Evolutionary conservation across 768 basidiomycete genomes (phyloP).

Genomic region (Naematelia aurantialba): DNA sequence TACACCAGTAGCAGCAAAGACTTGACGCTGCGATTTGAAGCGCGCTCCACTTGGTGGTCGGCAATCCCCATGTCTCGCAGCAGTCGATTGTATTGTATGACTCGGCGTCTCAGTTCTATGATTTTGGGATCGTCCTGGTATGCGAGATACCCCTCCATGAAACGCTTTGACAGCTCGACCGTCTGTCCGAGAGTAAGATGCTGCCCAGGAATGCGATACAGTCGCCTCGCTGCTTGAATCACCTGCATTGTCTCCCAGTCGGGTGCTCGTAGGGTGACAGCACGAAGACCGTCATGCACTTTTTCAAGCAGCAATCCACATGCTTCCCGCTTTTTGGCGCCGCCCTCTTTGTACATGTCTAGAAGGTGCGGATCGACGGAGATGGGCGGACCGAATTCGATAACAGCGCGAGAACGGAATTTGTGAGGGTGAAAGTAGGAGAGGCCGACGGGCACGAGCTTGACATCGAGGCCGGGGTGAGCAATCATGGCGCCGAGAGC

Average conservation of each 20-base stretch:
- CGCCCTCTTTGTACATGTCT: constrained; percentile 86
- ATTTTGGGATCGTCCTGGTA: constrained; percentile 91
- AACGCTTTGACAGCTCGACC: constrained; percentile 86
- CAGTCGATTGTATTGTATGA: constrained; percentile 83
- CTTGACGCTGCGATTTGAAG: constrained; percentile 74
- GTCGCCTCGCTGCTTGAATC: constrained; percentile 86
- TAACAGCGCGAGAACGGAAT: constrained; percentile 93
- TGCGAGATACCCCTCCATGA: constrained; percentile 85
- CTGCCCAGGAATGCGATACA: constrained; percentile 92
- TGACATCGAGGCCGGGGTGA: constrained; percentile 76
- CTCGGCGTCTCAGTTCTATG: constrained; percentile 70
- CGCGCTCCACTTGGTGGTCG: constrained; percentile 91
- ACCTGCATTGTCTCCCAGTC: constrained; percentile 99
- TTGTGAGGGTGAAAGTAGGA: constrained; percentile 71
- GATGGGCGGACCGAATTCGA: constrained; percentile 89
- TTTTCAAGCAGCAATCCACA: constrained; percentile 82
- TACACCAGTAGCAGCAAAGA: constrained; percentile 78
- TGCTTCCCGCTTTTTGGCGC: constrained; percentile 80
- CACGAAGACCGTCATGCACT: constrained; percentile 88
- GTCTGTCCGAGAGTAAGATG: constrained; percentile 91
- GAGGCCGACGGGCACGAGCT: constrained; percentile 70
- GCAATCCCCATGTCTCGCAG: constrained; percentile 84
- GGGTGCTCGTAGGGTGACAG: constrained; percentile 89
- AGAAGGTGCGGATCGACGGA: constrained; percentile 87
- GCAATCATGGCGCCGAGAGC: constrained; percentile 96